Conservation (phyloP, 2,329 filamentous ascomycete species). For the Catunica adiposa region DNA sequence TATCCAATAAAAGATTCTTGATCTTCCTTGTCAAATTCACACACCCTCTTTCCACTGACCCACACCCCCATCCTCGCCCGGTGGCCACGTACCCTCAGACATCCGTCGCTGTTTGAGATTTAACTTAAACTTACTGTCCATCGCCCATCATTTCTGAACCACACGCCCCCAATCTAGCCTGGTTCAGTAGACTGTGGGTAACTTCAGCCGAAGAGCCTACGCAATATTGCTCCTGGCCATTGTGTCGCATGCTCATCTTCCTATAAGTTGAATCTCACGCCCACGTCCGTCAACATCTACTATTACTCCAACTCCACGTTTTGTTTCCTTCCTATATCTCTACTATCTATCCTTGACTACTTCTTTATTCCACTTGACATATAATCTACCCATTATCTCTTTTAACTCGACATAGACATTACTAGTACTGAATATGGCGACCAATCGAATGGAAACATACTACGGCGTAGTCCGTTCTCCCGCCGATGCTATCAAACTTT, state of each 20-base stretch:
- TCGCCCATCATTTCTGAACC: neutral
- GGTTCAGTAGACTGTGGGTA: slow-evolving; percentile 4
- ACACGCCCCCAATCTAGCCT: neutral
- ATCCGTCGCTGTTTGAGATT: neutral
- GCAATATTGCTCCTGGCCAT: slow-evolving; percentile 1
- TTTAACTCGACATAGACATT: neutral
- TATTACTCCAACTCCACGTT: neutral
- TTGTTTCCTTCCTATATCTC: neutral
- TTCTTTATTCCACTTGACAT: neutral
- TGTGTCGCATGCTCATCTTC: neutral
- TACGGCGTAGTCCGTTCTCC: slow-evolving; percentile 91
- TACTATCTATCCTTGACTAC: too few relatives aligned
- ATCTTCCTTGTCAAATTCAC: neutral
- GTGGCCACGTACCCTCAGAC: slow-evolving; percentile 1
- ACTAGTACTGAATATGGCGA: neutral
- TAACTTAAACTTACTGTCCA: neutral
- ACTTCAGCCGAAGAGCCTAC: slow-evolving; percentile 5
- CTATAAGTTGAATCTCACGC: neutral
- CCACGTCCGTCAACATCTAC: neutral
- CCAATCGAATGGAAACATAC: slow-evolving; percentile 74
- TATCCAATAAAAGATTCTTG: neutral
- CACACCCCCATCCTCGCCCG: neutral
- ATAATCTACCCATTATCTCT: neutral
- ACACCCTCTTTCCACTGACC: neutral
- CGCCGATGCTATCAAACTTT: slow-evolving; percentile 92